phyloP scores from a whole-genome alignment of 495 filamentous ascomycete genomes.

The Xylaria castorea region DNA sequence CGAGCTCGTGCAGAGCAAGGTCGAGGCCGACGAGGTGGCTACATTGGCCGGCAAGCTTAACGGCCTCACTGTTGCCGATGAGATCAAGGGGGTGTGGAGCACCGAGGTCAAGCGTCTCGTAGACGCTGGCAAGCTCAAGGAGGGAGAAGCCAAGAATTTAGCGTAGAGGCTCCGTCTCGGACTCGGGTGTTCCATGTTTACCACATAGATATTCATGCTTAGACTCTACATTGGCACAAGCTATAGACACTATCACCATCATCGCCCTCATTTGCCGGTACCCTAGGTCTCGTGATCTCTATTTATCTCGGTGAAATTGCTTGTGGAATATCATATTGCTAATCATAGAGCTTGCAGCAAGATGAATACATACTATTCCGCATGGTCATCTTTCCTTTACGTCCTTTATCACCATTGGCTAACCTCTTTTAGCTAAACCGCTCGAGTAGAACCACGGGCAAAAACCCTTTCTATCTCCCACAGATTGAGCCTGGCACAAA shows the following conservation, averaged over 20 bases:
- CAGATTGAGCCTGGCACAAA: background rate
- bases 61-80: constrained; percentile 71
- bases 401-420: too few species aligned
- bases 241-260: constrained; percentile 2
- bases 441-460: background rate
- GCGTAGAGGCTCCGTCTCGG: constrained; percentile 27
- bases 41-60: constrained; percentile 77
- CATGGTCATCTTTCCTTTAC: too few species aligned
- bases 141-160: constrained; percentile 66
- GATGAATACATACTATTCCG: background rate
- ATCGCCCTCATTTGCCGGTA: background rate
- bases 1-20: constrained; percentile 86
- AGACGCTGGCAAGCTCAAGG: constrained; percentile 82
- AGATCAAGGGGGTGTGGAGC: constrained; percentile 70
- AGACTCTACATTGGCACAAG: background rate
- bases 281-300: background rate
- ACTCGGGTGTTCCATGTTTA: background rate
- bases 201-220: background rate
- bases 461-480: background rate
- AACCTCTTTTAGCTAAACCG: background rate
- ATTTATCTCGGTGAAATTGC: background rate
- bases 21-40: constrained; percentile 87
- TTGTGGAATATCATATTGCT: background rate
- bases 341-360: background rate
- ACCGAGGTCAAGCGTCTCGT: constrained; percentile 77